Base-by-base conservation (phyloP, 345 rosid genomes). In the Boechera stricta region DNA sequence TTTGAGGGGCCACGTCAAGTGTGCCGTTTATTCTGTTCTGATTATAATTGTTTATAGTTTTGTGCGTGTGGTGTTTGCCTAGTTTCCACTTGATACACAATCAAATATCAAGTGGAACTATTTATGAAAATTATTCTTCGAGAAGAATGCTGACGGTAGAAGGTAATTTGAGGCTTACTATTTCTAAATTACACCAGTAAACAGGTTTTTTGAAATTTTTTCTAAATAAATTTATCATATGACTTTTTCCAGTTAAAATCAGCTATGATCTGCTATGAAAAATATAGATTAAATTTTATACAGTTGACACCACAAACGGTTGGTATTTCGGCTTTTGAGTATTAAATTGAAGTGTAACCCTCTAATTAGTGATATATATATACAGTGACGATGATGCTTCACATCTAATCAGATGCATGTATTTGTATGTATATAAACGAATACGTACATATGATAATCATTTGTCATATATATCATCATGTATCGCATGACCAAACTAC, bases 1-100 rank as follows among this genome's bases (percentile, higher is more conserved):
- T 58, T 72, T 5, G 31, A 78, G 69, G 81, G 69, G 64, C 69
- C 77, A 66, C 77, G 68, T 59, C 69, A 78, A 65, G 56, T 66
- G 42, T 72, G 69, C 67, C 49, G 69, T 57, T 59, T 72, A 21
- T 57, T 65, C 52, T 72, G 24, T 32, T 61, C 48, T 57, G 61
- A 18, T 77, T 41, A 53, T 39, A 21, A 12, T 47, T 65, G 10
- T 45, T 57, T 65, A 71, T 32, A 0, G 5, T 32, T 72, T 15
- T 60, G 73, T 49, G 67, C 73, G 81, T 51, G 69, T 66, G 69
- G 77, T 65, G 73, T 65, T 71, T 49, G 64, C 73, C 64, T 72
- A 66, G 77, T 78, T 71, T 72, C 69, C 77, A 72, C 77, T 59
- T 78, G 24, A 72, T 57, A 39, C 58, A 49, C 63, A 56, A 51